Conservation (phyloP, 495 filamentous ascomycete genomes). For the Hypoxylon cercidicola region DNA sequence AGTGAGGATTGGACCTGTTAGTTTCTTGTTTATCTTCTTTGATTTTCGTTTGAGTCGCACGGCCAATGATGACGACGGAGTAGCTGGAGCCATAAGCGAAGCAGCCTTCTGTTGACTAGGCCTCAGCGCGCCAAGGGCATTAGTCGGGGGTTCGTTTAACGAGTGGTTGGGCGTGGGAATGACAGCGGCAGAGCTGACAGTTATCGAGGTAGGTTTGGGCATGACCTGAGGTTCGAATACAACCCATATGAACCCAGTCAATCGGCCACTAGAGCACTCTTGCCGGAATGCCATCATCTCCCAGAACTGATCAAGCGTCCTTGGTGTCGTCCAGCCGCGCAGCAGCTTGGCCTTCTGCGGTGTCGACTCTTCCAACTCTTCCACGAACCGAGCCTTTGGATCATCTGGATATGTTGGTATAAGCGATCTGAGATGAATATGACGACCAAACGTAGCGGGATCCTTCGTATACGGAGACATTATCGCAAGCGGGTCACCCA, state of each 20-base stretch:
- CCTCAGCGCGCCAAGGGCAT: constrained; percentile 34
- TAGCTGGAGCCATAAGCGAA: constrained; percentile 7
- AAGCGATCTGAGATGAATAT: constrained; percentile 80
- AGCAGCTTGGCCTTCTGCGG: constrained; percentile 60
- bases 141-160: constrained; percentile 34
- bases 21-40: constrained; percentile 51
- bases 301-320: constrained; percentile 91
- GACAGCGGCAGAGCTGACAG: constrained; percentile 3
- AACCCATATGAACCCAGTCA: constrained; percentile 96
- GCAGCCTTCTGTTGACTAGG: not conserved
- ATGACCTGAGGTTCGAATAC: constrained; percentile 69
- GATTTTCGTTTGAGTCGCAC: constrained; percentile 38
- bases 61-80: constrained; percentile 27
- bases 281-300: constrained; percentile 98
- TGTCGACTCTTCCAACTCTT: constrained; percentile 86
- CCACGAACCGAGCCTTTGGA: constrained; percentile 90
- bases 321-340: constrained; percentile 80
- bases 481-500: constrained; percentile 65
- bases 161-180: constrained; percentile 40
- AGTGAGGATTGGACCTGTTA: constrained; percentile 63
- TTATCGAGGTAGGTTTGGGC: constrained; percentile 4
- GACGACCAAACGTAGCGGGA: constrained; percentile 50
- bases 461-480: constrained; percentile 73
- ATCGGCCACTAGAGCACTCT: constrained; percentile 88
- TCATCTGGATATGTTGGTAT: constrained; percentile 95